Evolutionary conservation across 164 flowering plant genomes (phyloP), one percentile per base, ranked within the genome.

Genomic region (Saururus chinensis): DNA sequence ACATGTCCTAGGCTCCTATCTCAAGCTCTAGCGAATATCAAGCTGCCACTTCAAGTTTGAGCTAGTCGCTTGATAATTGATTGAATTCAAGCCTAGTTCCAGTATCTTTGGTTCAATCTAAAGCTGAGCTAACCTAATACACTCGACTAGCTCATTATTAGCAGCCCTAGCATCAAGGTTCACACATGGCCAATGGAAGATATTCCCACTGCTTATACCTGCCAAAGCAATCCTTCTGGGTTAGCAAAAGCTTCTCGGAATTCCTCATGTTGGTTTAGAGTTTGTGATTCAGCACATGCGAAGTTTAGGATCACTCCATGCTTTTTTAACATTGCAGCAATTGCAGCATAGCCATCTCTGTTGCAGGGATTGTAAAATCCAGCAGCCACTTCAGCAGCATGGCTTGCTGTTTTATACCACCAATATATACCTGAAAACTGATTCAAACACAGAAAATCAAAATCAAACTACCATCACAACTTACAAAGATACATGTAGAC

Each of bases 391-490:
- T 92, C 98, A 64, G 96, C 92, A 71, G 96, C 96, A 73, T 89
- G 98, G 73, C 93, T 89, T 24, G 86, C 81, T 56, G 98, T 87
- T 78, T 84, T 92, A 74, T 92, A 92, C 96, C 95, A 92, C 98
- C 98, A 89, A 68, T 84, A 82, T 55, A 82, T 70, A 69, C 96
- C 90, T 75, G 96, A 74, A 61, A 92, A 66, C 98, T 92, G 88
- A 70, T 72, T 71, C 67, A 62, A 53, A 65, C 24, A 22, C 21
- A 53, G 13, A 21, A 30, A 9, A 20, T 13, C 3, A 56, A 56
- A n/a, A 56, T 21, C 14, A 16, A 56, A 22, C 0, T 22, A 30
- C 25, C 35, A 56, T n/a, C n/a, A n/a, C n/a, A n/a, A n/a, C 1
- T 37, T 16, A 37, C 6, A 17, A 58, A 16, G 1, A 24, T 57